Evolutionary conservation across 2,329 filamentous ascomycete species (phyloP).

Genomic region (Fonsecaea multimorphosa): DNA sequence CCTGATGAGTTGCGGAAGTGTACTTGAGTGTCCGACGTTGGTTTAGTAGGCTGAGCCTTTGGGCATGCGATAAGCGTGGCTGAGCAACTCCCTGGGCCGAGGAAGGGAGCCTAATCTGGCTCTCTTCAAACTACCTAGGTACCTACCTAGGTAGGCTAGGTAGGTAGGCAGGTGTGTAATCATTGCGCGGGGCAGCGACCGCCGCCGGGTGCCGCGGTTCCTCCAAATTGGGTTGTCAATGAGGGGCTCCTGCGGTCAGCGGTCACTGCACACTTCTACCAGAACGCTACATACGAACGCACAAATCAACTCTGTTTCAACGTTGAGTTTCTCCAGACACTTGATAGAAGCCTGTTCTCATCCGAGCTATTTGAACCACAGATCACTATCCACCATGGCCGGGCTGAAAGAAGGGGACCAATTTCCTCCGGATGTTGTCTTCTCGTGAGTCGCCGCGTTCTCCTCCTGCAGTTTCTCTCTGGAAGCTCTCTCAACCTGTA

Average conservation of each 20-base stretch:
- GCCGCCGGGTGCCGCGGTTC: not conserved
- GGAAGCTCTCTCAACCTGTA: not conserved
- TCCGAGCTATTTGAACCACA: not conserved
- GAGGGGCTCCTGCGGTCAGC: not conserved
- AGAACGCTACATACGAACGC: not conserved
- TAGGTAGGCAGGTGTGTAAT: too few relatives aligned
- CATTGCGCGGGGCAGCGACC: conserved; percentile 1
- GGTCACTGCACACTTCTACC: not conserved
- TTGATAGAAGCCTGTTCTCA: not conserved
- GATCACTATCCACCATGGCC: conserved; percentile 54
- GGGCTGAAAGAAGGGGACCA: conserved; percentile 78
- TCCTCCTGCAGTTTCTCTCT: not conserved
- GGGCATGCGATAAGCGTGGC: too few relatives aligned
- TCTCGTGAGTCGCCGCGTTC: conserved; percentile 61
- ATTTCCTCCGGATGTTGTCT: conserved; percentile 81
- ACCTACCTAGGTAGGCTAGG: too few relatives aligned
- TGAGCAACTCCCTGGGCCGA: too few relatives aligned
- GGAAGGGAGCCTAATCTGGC: too few relatives aligned
- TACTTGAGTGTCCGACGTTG: too few relatives aligned
- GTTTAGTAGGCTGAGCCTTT: too few relatives aligned
- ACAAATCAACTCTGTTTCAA: not conserved
- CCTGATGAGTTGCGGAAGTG: too few relatives aligned
- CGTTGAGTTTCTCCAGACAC: not conserved
- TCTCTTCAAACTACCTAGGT: too few relatives aligned
- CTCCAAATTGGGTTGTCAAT: not conserved